phyloP scores from a whole-genome alignment of 2,329 filamentous ascomycete species.

The Microdochium bolleyi region DNA sequence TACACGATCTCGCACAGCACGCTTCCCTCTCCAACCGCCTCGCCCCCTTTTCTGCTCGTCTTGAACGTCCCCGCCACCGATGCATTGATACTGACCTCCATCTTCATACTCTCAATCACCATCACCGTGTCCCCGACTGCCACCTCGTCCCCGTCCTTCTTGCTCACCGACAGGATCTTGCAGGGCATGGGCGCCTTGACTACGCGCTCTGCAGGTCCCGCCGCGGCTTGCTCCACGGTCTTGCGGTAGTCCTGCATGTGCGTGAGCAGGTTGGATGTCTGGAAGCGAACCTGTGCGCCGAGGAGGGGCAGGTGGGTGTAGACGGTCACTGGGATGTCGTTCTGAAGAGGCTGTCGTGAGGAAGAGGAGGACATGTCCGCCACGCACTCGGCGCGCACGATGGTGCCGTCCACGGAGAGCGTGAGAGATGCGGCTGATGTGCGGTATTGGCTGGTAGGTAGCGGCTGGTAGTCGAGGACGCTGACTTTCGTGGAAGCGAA shows the following conservation, averaged over 20 bases:
- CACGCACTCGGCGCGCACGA: no score
- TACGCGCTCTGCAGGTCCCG: conserved; percentile 7
- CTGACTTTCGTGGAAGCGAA: no score
- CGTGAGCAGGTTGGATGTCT: conserved; percentile 14
- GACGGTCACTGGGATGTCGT: conserved; percentile 3
- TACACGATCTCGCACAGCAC: conserved; percentile 16
- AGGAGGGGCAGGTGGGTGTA: conserved; percentile 19
- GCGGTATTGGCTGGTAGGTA: no score
- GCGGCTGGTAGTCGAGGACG: no score
- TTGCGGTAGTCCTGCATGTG: conserved; percentile 12
- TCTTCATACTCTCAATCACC: conserved; percentile 34
- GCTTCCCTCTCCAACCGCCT: conserved; percentile 22
- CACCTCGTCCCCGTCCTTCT: conserved; percentile 19
- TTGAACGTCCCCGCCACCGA: conserved; percentile 16
- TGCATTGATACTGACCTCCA: conserved; percentile 24
- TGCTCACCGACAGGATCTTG: conserved; percentile 21
- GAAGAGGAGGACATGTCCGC: no score
- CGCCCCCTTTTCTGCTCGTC: conserved; percentile 16
- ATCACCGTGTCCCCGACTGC: conserved; percentile 21
- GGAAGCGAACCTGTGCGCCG: conserved; percentile 18
- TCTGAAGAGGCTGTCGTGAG: no score
- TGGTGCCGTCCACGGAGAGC: no score
- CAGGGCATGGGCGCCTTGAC: conserved; percentile 25
- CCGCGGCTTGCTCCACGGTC: conserved; percentile 9
- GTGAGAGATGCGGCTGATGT: no score